Base-by-base conservation (phyloP, 805 yeast genomes). In the Metschnikowia shivogae region DNA sequence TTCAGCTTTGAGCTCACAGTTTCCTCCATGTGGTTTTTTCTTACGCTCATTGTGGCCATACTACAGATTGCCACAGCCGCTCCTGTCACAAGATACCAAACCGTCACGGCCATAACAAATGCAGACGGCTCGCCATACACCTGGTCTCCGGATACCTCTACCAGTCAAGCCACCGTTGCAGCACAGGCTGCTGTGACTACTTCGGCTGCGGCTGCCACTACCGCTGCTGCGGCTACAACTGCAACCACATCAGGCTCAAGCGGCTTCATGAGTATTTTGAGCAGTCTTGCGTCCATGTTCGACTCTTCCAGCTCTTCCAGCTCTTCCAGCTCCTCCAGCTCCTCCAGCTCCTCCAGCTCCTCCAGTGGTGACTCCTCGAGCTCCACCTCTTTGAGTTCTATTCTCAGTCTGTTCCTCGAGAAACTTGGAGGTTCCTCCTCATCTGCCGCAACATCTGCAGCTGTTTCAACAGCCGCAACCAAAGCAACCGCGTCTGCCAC, bases 81-180 rank as follows among this genome's bases (percentile, higher is more conserved):
- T 3, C 55, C 55, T 9, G 47, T 51, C 10, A 49, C 53, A 10
- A 22, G 29, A 7, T 47, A 39, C 43, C 42, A 44, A n/a, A 50
- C 49, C 9, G 45, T 38, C 22, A 45, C 53, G 11, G 50, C 52
- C n/a, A 43, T 46, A 8, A 45, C 51, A n/a, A 38, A 40, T 28
- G 51, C 46, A 24, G 39, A 48, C 11, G 50, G 52, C 12, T 42
- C 59, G 2, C 44, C 48, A 17, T 49, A 43, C 34, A 48, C 51
- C 3, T 42, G 34, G 41, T 34, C 36, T 30, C 42, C 47, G 4
- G 28, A 19, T n/a, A 12, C 39, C 12, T 31, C 42, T 9, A 27
- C 42, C n/a, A 19, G 27, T n/a, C n/a, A 42, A 1, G 39, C 56
- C 7, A 44, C 52, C 5, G 39, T 27, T 13, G 34, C 49, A 12